phyloP scores from a whole-genome alignment of 1,284 basidiomycete species.

The Lentinula novae-zelandiae region DNA sequence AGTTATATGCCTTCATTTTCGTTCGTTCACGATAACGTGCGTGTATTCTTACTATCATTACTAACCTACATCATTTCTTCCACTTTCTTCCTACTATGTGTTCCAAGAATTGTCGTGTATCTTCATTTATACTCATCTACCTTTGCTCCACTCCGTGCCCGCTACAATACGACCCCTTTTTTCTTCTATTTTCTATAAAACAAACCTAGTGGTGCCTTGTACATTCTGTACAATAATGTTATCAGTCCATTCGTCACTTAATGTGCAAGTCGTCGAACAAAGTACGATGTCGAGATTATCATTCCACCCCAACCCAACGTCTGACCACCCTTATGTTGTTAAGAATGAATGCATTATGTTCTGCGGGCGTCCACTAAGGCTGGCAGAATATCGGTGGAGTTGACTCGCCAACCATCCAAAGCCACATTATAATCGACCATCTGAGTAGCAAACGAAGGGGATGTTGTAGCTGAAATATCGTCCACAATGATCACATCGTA shows the following conservation, averaged over 20 bases:
- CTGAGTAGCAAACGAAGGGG: conserved; percentile 23
- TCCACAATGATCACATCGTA: conserved; percentile 28
- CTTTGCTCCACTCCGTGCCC: background rate
- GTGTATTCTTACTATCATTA: background rate
- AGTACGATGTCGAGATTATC: no score
- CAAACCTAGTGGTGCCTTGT: background rate
- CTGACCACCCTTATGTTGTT: no score
- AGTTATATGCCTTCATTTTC: background rate
- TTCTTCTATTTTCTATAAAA: background rate
- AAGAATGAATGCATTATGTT: background rate
- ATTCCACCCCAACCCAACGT: no score
- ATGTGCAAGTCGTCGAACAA: no score
- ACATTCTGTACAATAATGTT: background rate
- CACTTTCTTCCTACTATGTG: background rate
- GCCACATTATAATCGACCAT: conserved; percentile 27
- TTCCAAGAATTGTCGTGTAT: background rate
- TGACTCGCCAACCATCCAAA: conserved; percentile 26
- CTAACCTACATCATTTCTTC: background rate
- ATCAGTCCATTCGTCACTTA: background rate
- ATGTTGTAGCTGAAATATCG: conserved; percentile 28
- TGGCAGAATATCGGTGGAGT: conserved; percentile 25
- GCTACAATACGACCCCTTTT: background rate
- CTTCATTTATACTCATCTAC: background rate
- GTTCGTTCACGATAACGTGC: background rate
- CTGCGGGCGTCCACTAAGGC: conserved; percentile 10